These are phyloP conservation scores for Monilinia fructigena DNA, from an alignment of 2,329 filamentous ascomycete genomes.

Conservation along the genomic window DNA sequence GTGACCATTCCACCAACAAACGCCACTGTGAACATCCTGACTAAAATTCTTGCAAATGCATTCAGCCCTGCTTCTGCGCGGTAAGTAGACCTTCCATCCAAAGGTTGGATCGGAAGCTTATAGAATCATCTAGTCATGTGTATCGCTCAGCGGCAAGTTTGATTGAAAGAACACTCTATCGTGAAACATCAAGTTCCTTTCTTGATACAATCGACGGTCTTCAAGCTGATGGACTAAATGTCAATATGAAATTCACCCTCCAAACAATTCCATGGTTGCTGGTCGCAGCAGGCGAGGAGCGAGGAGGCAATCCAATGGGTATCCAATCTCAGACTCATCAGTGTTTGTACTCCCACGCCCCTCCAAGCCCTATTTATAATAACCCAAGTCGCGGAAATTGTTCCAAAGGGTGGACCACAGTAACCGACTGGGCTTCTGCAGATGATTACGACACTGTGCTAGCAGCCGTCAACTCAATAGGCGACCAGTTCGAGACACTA, in stretches of 20 bases:
- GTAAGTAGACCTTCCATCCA: not conserved
- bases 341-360: not conserved
- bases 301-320: conserved; percentile 11
- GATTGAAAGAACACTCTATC: not conserved
- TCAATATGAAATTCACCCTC: conserved; percentile 4
- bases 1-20: not conserved
- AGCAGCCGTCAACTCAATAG: not conserved
- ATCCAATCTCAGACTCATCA: not conserved
- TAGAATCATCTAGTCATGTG: not conserved
- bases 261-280: not conserved
- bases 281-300: not conserved
- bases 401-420: not conserved
- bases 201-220: conserved; percentile 6
- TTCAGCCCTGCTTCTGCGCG: not conserved
- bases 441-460: not conserved
- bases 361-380: not conserved
- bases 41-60: not conserved
- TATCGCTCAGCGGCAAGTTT: conserved; percentile 4
- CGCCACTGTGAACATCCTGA: not conserved
- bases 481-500: not conserved
- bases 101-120: not conserved
- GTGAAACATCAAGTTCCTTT: conserved; percentile 10
- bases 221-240: not conserved
- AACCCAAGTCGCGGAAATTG: not conserved
- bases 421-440: not conserved